Conservation (phyloP, 768 basidiomycete species). For the Macrolepiota fuliginosa region DNA sequence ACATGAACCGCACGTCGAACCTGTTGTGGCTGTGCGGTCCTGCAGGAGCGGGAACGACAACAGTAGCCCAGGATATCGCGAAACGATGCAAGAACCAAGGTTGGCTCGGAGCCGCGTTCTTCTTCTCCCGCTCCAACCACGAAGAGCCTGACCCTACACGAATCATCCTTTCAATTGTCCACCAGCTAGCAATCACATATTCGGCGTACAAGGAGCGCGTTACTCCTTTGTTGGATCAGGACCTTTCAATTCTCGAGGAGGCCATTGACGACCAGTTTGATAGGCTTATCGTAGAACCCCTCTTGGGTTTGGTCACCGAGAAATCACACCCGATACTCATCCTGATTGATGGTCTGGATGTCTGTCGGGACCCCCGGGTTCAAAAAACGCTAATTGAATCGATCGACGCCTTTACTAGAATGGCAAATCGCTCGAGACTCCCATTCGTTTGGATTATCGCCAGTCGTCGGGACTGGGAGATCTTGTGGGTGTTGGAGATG, state of each 20-base stretch:
- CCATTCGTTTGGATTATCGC: not conserved
- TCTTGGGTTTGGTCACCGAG: not conserved
- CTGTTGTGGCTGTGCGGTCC: constrained; percentile 9
- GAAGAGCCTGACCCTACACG: not conserved
- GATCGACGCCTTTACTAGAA: not conserved
- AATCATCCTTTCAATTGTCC: constrained; percentile 4
- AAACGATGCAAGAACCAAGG: not conserved
- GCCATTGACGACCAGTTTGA: not conserved
- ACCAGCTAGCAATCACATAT: not conserved
- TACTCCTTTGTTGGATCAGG: not conserved
- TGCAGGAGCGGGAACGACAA: constrained; percentile 9
- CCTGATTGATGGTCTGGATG: not conserved
- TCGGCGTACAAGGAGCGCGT: not conserved
- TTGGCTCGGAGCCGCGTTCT: not conserved
- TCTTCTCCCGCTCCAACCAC: constrained; percentile 4
- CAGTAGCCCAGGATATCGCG: constrained; percentile 2
- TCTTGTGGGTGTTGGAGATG: not conserved
- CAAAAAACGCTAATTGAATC: not conserved
- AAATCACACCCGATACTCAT: not conserved
- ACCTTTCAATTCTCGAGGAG: constrained; percentile 1
- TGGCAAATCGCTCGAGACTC: not conserved
- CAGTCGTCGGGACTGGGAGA: constrained; percentile 1
- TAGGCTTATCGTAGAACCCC: not conserved
- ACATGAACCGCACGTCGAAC: not conserved
- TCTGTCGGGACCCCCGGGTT: not conserved